These are phyloP conservation scores for Hymenoscyphus infarciens DNA, from an alignment of 2,329 filamentous ascomycete genomes.

Conservation along the genomic window DNA sequence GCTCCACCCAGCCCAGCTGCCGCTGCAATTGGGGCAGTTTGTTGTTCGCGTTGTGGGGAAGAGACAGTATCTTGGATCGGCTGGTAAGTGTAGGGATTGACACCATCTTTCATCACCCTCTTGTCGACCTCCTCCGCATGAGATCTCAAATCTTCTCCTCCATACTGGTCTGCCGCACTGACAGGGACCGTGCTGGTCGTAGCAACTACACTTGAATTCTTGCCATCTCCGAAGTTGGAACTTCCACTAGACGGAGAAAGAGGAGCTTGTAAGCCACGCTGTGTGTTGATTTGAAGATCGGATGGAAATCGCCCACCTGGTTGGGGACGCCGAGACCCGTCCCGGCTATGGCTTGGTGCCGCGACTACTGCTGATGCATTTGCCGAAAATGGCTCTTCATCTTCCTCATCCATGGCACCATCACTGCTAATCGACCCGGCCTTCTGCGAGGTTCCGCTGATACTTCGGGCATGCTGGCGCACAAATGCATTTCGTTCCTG, in stretches of 20 bases:
- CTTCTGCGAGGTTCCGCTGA: constrained; percentile 61
- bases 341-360: constrained; percentile 40
- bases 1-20: constrained; percentile 26
- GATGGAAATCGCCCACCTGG: constrained; percentile 96
- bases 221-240: constrained; percentile 52
- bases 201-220: constrained; percentile 57
- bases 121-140: constrained; percentile 49
- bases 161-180: constrained; percentile 28
- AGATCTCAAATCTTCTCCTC: constrained; percentile 43
- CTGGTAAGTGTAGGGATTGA: constrained; percentile 52
- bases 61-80: constrained; percentile 24
- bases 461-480: constrained; percentile 71
- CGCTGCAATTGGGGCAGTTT: constrained; percentile 10
- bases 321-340: constrained; percentile 66
- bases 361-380: constrained; percentile 52
- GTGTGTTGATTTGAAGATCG: constrained; percentile 77
- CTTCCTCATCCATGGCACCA: constrained; percentile 71
- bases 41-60: constrained; percentile 11
- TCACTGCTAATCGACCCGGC: constrained; percentile 69
- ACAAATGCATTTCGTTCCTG: constrained; percentile 88
- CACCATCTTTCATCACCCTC: constrained; percentile 50
- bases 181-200: constrained; percentile 40
- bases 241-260: constrained; percentile 79
- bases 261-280: constrained; percentile 75
- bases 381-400: constrained; percentile 60